phyloP scores from a whole-genome alignment of 1,139 yeast genomes.

The Yamadazyma triangularis region DNA sequence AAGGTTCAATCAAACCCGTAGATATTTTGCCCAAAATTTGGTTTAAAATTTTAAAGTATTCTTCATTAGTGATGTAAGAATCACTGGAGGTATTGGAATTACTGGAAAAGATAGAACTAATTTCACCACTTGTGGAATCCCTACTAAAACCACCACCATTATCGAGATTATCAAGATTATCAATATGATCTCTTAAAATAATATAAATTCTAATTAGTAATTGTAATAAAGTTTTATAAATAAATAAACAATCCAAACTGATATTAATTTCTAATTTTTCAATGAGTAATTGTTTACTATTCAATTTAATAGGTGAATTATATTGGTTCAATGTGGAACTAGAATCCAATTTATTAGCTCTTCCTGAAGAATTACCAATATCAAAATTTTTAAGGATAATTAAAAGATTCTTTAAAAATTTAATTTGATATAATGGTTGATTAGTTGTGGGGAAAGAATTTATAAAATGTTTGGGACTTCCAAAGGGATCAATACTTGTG shows the following conservation, averaged over 20 bases:
- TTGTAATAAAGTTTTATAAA: slow-evolving; percentile 33
- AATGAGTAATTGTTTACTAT: slow-evolving; percentile 38
- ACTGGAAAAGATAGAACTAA: slow-evolving; percentile 32
- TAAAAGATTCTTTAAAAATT: slow-evolving; percentile 32
- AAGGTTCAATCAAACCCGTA: slow-evolving; percentile 38
- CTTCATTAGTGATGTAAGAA: slow-evolving; percentile 25
- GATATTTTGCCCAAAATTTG: slow-evolving; percentile 28
- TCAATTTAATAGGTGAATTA: slow-evolving; percentile 38
- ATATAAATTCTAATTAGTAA: slow-evolving; percentile 27
- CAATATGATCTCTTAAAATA: slow-evolving; percentile 18
- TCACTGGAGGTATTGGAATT: slow-evolving; percentile 22
- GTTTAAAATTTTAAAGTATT: slow-evolving; percentile 26
- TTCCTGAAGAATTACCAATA: slow-evolving; percentile 20
- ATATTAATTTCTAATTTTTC: slow-evolving; percentile 46
- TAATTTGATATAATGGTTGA: slow-evolving; percentile 29
- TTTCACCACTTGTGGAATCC: slow-evolving; percentile 9
- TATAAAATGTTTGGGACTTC: slow-evolving; percentile 12
- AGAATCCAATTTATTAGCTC: slow-evolving; percentile 7
- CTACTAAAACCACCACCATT: slow-evolving; percentile 1
- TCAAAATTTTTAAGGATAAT: slow-evolving; percentile 39
- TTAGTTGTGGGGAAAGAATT: slow-evolving; percentile 9
- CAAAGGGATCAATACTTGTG: slow-evolving; percentile 12
- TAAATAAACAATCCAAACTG: slow-evolving; percentile 36
- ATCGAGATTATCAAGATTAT: slow-evolving; percentile 6
- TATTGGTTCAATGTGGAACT: slow-evolving; percentile 13